Evolutionary conservation across 306 rosid species (phyloP).

Genomic region (Coriaria nepalensis): DNA sequence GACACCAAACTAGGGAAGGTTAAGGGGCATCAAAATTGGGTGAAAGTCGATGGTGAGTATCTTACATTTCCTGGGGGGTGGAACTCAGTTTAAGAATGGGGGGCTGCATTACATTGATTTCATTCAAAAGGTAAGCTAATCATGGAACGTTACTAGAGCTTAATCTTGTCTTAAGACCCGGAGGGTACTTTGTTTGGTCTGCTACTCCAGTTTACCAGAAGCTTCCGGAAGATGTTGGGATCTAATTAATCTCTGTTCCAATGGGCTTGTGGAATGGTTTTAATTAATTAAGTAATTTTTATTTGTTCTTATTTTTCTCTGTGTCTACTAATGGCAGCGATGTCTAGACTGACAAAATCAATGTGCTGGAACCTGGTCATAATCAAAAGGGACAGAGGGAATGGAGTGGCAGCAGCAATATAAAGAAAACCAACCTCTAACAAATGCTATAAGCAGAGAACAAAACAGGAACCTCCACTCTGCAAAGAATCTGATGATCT

Average conservation of each 20-base stretch:
- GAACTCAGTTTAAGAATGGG: constrained; percentile 77
- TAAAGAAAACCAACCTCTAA: constrained; percentile 71
- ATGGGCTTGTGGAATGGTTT: no score
- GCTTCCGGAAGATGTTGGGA: constrained; percentile 51
- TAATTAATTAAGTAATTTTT: no score
- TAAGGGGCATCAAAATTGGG: constrained; percentile 95
- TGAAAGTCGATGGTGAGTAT: constrained; percentile 62
- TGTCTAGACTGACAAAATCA: constrained; percentile 53
- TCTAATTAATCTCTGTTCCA: no score
- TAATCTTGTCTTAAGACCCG: constrained; percentile 77
- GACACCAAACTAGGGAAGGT: constrained; percentile 57
- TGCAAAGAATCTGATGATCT: constrained; percentile 61
- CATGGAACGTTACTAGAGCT: no score
- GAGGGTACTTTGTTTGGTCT: constrained; percentile 91
- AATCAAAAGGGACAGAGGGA: constrained; percentile 41
- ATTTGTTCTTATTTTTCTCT: not conserved
- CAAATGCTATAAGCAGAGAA: constrained; percentile 47
- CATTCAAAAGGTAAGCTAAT: constrained; percentile 63
- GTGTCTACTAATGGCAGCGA: constrained; percentile 31
- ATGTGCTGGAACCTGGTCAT: constrained; percentile 78
- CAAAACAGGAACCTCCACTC: constrained; percentile 48
- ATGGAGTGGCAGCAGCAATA: constrained; percentile 67
- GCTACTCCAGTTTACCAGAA: constrained; percentile 85
- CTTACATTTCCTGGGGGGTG: constrained; percentile 84
- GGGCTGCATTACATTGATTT: constrained; percentile 84